A percentile compares a stretch with the other conserved stretches of the same genome.
Conservation (phyloP, 768 basidiomycete species). For the Calocybe indica region DNA sequence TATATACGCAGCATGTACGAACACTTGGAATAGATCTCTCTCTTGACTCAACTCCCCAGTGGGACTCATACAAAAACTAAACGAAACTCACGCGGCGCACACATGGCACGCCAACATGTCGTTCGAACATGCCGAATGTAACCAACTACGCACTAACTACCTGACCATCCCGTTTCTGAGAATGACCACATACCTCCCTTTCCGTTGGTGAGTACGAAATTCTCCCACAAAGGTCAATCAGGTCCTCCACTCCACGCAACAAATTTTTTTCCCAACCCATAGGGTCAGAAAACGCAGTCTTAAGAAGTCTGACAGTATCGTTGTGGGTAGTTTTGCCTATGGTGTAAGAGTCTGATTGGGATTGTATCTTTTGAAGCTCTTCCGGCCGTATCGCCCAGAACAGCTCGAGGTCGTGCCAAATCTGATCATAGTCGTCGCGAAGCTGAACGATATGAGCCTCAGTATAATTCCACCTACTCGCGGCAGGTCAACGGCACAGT, state of each 20-base stretch:
- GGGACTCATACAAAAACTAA: no score
- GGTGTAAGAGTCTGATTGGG: slow-evolving; percentile 34
- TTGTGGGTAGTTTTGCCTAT: slow-evolving; percentile 28
- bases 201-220: no score
- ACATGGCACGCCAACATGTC: no score
- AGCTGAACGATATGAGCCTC: slow-evolving; percentile 66
- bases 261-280: slow-evolving; percentile 30
- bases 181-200: no score
- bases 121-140: no score
- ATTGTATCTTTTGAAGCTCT: slow-evolving; percentile 31
- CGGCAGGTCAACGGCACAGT: not conserved
- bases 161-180: no score
- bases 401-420: slow-evolving; percentile 71
- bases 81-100: no score
- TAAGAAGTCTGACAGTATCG: slow-evolving; percentile 3
- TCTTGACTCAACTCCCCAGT: no score
- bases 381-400: slow-evolving; percentile 65
- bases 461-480: slow-evolving; percentile 49
- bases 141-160: no score
- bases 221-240: slow-evolving; percentile 31
- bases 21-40: no score
- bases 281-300: slow-evolving; percentile 28
- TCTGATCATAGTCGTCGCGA: slow-evolving; percentile 81
- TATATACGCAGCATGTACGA: no score
- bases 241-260: slow-evolving; percentile 21